A percentile compares a stretch with the other conserved stretches of the same genome.
These are phyloP conservation scores for Termitomyces sp. DNA, from an alignment of 768 basidiomycete genomes.

Conservation along the genomic window DNA sequence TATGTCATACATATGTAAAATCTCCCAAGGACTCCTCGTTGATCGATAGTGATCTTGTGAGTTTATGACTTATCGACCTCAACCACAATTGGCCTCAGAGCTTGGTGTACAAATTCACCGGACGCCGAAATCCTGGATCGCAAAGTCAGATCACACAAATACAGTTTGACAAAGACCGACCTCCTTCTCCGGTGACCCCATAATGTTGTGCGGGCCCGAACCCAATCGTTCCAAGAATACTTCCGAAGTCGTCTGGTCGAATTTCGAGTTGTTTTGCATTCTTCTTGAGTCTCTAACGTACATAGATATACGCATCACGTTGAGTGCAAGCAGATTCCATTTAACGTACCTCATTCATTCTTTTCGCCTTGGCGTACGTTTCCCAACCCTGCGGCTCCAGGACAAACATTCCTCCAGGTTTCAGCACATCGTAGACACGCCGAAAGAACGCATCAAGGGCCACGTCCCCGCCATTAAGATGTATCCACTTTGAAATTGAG, in stretches of 20 bases:
- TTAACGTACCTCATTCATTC: constrained; percentile 53
- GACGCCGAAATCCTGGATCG: constrained; percentile 53
- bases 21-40: neutral
- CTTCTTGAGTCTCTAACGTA: constrained; percentile 50
- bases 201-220: constrained; percentile 48
- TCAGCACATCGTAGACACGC: constrained; percentile 53
- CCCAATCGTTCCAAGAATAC: constrained; percentile 54
- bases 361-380: constrained; percentile 73
- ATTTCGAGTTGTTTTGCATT: constrained; percentile 53
- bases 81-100: neutral
- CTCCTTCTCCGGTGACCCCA: constrained; percentile 61
- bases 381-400: constrained; percentile 88
- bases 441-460: constrained; percentile 68
- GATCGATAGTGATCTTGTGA: neutral
- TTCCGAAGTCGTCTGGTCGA: constrained; percentile 61
- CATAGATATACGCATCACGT: neutral
- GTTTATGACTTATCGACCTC: neutral
- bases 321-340: neutral
- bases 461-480: constrained; percentile 75
- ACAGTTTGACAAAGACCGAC: constrained; percentile 30
- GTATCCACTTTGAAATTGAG: constrained; percentile 91
- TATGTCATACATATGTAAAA: neutral
- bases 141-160: neutral
- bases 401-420: constrained; percentile 63
- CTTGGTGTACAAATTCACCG: constrained; percentile 63